A percentile compares a stretch with the other conserved stretches of the same genome.
phyloP scores from a whole-genome alignment of 371 early-diverging fungal genomes.

The Apophysomyces elegans region DNA sequence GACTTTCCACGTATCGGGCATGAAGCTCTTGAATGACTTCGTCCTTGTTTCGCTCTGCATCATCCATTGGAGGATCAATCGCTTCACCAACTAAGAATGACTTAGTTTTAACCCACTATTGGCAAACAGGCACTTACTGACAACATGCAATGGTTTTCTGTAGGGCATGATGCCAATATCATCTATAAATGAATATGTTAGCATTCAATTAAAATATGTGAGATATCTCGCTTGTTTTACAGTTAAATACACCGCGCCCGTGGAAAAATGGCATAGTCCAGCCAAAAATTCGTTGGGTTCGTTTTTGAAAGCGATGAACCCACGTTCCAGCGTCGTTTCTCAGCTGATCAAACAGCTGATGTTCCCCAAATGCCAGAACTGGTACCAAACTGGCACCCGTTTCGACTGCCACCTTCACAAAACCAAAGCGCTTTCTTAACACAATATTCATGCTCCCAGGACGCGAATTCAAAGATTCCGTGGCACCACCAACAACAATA shows the following conservation, averaged over 20 bases:
- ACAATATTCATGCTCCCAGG: slow-evolving; percentile 68
- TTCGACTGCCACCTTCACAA: slow-evolving; percentile 74
- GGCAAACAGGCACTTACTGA: slow-evolving; percentile 33
- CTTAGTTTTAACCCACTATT: neutral
- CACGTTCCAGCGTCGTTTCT: slow-evolving; percentile 50
- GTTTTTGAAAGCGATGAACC: slow-evolving; percentile 54
- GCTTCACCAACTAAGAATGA: slow-evolving; percentile 62
- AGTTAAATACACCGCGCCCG: slow-evolving; percentile 69
- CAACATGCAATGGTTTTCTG: slow-evolving; percentile 44
- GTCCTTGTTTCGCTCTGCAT: slow-evolving; percentile 36
- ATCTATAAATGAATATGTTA: slow-evolving; percentile 22
- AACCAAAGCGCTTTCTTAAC: slow-evolving; percentile 73
- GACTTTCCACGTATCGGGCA: slow-evolving; percentile 56
- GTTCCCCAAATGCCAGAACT: slow-evolving; percentile 77
- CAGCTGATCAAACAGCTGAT: slow-evolving; percentile 72
- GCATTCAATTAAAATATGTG: slow-evolving; percentile 19
- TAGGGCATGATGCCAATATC: slow-evolving; percentile 58
- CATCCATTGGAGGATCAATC: slow-evolving; percentile 46
- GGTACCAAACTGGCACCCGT: slow-evolving; percentile 73
- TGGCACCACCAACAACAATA: slow-evolving; percentile 78
- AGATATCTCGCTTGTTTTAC: slow-evolving; percentile 34
- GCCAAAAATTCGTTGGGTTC: slow-evolving; percentile 57
- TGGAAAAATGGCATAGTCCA: slow-evolving; percentile 72
- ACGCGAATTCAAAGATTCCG: slow-evolving; percentile 65
- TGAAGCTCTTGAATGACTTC: slow-evolving; percentile 65